Evolutionary conservation across 1,139 yeast species (phyloP), one percentile per base, ranked within the genome.

Genomic region (Taphrina pruni): DNA sequence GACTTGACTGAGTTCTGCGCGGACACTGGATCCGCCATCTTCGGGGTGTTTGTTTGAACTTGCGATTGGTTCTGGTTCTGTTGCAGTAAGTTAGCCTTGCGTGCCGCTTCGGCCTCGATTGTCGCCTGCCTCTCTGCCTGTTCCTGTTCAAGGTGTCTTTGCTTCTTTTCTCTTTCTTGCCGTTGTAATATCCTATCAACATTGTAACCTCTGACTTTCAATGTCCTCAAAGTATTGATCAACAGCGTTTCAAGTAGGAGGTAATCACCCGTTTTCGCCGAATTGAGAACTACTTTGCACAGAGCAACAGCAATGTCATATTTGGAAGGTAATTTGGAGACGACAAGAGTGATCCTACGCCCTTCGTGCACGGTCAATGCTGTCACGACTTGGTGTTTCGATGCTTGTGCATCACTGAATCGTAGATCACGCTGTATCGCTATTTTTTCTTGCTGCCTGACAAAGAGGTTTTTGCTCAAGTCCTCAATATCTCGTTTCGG

Each of bases 151-250:
- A 66, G 67, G 39, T 65, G 66, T 12, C 70, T 69, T 2, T 67
- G 71, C 12, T 68, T 62, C 36, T 64, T 70, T 41, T 74, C 74
- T 62, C 72, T 72, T 46, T 75, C 75, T 45, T 75, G 73, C 60
- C 74, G 72, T 41, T 72, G 72, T 56, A 78, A 71, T 36, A 80
- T 72, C 21, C 81, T 71, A 38, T 76, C 76, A 11, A 80, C 81
- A 72, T 80, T 79, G 71, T 78, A 80, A 5, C 83, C 83, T 65
- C 81, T 78, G 64, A 75, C 70, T 70, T 79, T 79, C 58, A 80
- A 73, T 21, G 76, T 71, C 20, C 71, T 69, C 68, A 80, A 71
- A 17, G 76, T 74, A 3, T 79, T 75, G 39, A 76, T 73, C 43
- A 80, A 74, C 70, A 79, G 76, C 7, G 79, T 74, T 60, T 80